phyloP scores from a whole-genome alignment of 208 protist species.

The Crithidia acanthocephali region DNA sequence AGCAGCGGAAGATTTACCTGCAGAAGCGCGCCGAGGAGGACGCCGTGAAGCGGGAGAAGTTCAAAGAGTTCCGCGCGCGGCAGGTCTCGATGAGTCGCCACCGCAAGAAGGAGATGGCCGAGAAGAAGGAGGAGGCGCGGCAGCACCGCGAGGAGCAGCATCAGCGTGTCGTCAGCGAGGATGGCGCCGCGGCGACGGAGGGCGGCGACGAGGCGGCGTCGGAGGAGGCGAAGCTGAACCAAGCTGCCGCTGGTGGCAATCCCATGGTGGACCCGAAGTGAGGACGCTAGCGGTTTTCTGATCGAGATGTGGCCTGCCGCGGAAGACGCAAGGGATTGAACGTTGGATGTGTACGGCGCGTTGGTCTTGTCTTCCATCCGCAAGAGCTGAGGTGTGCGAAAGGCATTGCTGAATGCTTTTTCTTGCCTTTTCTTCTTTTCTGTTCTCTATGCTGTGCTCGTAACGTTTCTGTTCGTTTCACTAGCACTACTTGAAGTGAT shows the following conservation, averaged over 20 bases:
- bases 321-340: not conserved
- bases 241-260: not conserved
- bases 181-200: slow-evolving; percentile 6
- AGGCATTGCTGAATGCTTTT: no score
- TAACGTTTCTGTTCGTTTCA: not conserved
- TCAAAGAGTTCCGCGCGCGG: slow-evolving; percentile 75
- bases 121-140: slow-evolving; percentile 46
- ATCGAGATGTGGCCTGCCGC: no score
- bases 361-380: not conserved
- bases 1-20: slow-evolving; percentile 57
- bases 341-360: not conserved
- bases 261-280: slow-evolving; percentile 1
- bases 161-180: slow-evolving; percentile 26
- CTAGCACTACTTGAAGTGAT: no score
- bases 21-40: slow-evolving; percentile 68
- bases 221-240: not conserved
- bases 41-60: slow-evolving; percentile 64
- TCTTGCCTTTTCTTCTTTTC: not conserved
- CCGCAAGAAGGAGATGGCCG: slow-evolving; percentile 61
- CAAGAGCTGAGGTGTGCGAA: not conserved
- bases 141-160: slow-evolving; percentile 36
- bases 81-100: slow-evolving; percentile 78
- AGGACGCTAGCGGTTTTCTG: no score
- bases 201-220: not conserved
- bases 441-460: not conserved